phyloP scores from a whole-genome alignment of 2,329 filamentous ascomycete genomes.

The Fusarium haematococcum region DNA sequence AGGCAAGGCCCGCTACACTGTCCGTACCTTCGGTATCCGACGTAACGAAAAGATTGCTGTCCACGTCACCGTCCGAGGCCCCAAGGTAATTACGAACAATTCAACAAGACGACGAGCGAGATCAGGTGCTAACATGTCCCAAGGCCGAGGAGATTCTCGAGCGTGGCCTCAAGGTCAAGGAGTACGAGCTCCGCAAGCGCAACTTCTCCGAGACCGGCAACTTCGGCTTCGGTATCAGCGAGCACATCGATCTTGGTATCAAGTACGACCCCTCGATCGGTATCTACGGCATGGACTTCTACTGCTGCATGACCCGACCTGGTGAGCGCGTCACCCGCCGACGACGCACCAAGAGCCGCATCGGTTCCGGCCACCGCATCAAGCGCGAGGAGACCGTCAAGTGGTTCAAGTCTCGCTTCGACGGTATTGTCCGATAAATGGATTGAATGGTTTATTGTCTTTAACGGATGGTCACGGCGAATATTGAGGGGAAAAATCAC shows the following conservation, averaged over 20 bases:
- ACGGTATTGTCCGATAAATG: slow-evolving; percentile 97
- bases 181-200: slow-evolving; percentile 99
- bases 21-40: slow-evolving; percentile 99
- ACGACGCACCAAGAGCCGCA: slow-evolving; percentile 86
- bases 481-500: slow-evolving; percentile 51
- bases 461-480: slow-evolving; percentile 56
- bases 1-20: slow-evolving; percentile 99
- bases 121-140: slow-evolving; percentile 39
- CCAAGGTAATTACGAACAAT: slow-evolving; percentile 65
- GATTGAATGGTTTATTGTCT: slow-evolving; percentile 44
- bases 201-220: slow-evolving; percentile 99
- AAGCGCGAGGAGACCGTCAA: slow-evolving; percentile 94
- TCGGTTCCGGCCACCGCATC: slow-evolving; percentile 93
- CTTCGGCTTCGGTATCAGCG: slow-evolving; percentile 99
- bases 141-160: slow-evolving; percentile 99
- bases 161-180: slow-evolving; percentile 99
- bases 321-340: slow-evolving; percentile 98
- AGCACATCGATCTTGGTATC: slow-evolving; percentile 99
- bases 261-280: slow-evolving; percentile 99
- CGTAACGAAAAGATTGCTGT: slow-evolving; percentile 99
- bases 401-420: slow-evolving; percentile 94
- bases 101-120: neutral
- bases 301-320: slow-evolving; percentile 99
- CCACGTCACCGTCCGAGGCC: slow-evolving; percentile 98
- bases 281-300: slow-evolving; percentile 99